phyloP scores from a whole-genome alignment of 345 rosid species.

The Eucalyptus erythrocorys region DNA sequence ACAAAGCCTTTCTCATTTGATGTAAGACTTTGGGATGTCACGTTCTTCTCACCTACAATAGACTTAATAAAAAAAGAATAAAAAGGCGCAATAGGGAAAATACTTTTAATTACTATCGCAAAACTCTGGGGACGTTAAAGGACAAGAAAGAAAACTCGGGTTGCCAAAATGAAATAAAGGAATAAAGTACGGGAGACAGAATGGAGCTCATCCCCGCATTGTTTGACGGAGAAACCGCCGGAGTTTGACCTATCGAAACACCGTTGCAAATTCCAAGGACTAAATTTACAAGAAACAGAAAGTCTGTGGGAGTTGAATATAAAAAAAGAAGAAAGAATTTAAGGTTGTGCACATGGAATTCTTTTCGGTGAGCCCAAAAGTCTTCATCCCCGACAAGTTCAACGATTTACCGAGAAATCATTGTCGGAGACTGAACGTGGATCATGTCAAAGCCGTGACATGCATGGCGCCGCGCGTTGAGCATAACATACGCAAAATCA shows the following conservation, averaged over 20 bases:
- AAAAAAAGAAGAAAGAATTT: not conserved
- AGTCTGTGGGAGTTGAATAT: not conserved
- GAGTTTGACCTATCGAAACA: not conserved
- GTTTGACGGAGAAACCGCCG: not conserved
- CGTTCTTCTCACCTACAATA: fast-evolving
- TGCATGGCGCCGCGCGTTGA: not conserved
- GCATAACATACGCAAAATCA: not conserved
- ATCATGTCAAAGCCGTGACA: not conserved
- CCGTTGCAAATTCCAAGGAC: not conserved
- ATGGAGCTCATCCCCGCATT: not conserved
- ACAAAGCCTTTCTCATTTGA: not conserved
- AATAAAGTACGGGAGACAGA: not conserved
- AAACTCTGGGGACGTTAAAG: not conserved
- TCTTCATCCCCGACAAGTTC: not conserved
- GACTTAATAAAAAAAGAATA: not conserved
- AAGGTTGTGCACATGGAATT: not conserved
- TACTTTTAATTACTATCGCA: not conserved
- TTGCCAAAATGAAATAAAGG: not conserved
- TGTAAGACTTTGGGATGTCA: not conserved
- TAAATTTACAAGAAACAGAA: not conserved
- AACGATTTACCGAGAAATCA: not conserved
- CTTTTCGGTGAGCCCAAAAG: not conserved
- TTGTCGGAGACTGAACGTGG: not conserved
- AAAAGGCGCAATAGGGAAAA: not conserved
- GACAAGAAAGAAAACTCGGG: not conserved